Evolutionary conservation across 306 rosid species (phyloP).

Genomic region (Castanopsis chinensis): DNA sequence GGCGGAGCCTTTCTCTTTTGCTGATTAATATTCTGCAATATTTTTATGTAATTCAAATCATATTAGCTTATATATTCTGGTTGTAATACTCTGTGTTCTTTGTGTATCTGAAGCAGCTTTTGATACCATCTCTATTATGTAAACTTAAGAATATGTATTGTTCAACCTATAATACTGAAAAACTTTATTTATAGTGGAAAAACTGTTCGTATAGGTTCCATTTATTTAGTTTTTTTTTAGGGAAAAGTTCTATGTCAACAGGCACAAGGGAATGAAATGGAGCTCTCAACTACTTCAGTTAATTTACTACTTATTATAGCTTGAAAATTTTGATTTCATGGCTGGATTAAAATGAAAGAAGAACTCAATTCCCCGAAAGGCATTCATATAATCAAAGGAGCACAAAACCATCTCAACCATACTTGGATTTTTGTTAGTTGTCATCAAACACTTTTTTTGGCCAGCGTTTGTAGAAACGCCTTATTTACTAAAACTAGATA

Average conservation of each 20-base stretch:
- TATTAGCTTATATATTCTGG: conserved; percentile 17
- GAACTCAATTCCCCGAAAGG: background rate
- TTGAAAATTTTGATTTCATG: background rate
- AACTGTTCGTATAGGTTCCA: background rate
- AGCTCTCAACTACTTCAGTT: background rate
- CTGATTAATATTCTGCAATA: conserved; percentile 25
- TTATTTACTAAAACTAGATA: conserved; percentile 28
- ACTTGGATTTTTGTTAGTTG: background rate
- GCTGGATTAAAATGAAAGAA: background rate
- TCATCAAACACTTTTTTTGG: background rate
- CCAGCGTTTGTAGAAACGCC: conserved; percentile 2
- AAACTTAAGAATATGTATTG: background rate
- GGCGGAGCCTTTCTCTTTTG: conserved; percentile 4
- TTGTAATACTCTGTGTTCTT: background rate
- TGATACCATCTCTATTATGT: background rate
- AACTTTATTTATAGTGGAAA: background rate
- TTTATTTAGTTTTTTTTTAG: background rate
- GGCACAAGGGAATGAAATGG: background rate
- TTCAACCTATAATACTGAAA: background rate
- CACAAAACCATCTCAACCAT: conserved; percentile 8
- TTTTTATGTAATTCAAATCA: conserved; percentile 22
- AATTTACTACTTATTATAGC: background rate
- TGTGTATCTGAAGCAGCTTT: background rate
- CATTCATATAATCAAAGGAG: background rate
- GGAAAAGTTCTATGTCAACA: background rate